Evolutionary conservation across 768 basidiomycete genomes (phyloP), one percentile per base, ranked within the genome.

Genomic region (Leucosporidium scottii): DNA sequence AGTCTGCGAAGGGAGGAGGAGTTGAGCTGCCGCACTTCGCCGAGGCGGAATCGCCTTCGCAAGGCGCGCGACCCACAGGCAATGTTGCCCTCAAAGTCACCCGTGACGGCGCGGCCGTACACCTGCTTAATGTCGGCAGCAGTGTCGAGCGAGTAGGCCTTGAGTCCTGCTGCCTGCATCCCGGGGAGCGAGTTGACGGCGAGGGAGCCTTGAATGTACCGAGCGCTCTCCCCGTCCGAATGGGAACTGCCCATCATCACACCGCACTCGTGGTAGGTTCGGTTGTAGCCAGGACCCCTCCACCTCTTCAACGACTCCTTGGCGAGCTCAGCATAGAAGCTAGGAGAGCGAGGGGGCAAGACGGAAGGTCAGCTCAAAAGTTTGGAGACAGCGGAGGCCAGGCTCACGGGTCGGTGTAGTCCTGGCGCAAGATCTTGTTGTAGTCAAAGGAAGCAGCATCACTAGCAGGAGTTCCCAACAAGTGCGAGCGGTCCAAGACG

Each of bases 301-400:
- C 77, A 78, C 62, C 76, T 66, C 63, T 72, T 66, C n/a, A 79
- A 76, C 27, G 78, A 75, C 30, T 77, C 77, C 61, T 70, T 71
- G 0, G 78, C 78, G 44, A 78, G 62, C 18, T 51, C 47, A 17
- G 74, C 66, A 66, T 78, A 78, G 23, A 70, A 55, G 39, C 39
- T 44, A 15, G 15, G 8, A 44, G 39, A 44, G 39, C 39, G 39
- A 17, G 2, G 39, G 13, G 15, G 39, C 2, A 2, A 13, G 15
- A 15, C 39, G 39, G 10, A 34, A 44, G 39, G 39, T 44, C 8
- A 44, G 39, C 39, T 44, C 39, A 44, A 17, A 8, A 9, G 15
- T 17, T 44, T 44, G 13, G 13, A 44, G 15, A 8, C 34, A 2
- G 8, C 39, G 8, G 13, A 13, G 10, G 13, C 8, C 8, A 44